Base-by-base conservation (phyloP, 345 rosid genomes). In the Citrus cavaleriei region DNA sequence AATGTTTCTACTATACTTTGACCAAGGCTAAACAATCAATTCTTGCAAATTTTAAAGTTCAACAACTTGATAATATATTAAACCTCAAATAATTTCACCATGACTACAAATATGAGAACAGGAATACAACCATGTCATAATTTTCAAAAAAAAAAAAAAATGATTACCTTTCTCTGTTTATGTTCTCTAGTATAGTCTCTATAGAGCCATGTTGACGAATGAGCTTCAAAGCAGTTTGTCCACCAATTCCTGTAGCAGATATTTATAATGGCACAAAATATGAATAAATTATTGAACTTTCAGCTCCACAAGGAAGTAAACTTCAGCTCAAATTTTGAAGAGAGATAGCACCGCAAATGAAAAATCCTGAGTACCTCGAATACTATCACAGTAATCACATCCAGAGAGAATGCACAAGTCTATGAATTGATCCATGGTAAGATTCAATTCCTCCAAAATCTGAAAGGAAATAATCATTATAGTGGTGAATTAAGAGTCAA, bases 351-450 rank as follows among this genome's bases (percentile, higher is more conserved):
- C n/a, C 30, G 28, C n/a, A 55, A 84, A 54, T 51, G 28, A 35
- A 46, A 42, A 83, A 67, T 67, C 40, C 51, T n/a, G n/a, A 40
- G 54, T 88, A 95, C 99, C 97, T 84, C 86, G 88, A 79, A 96
- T 94, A 87, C 93, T 94, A 75, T 96, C 97, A 84, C 99, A 96
- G 76, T 96, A 96, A 86, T 96, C 99, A 83, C 97, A 93, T 79
- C 99, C 99, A 40, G 97, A 96, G 72, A 96, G 95, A 80, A 96
- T 94, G 82, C 99, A 94, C 78, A 96, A 83, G 83, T 96, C 99
- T 74, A 94, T 88, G 81, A 96, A 96, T 81, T 96, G 97, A 81
- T 96, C 99, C 99, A 96, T 96, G 78, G 83, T 86, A 75, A 96
- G 87, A 81, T 89, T 90, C 77, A 96, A 88, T 79, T 90, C 97